Evolutionary conservation across 179 eudicot species (phyloP), one percentile per base, ranked within the genome.

Genomic region (Actinidia chinensis): DNA sequence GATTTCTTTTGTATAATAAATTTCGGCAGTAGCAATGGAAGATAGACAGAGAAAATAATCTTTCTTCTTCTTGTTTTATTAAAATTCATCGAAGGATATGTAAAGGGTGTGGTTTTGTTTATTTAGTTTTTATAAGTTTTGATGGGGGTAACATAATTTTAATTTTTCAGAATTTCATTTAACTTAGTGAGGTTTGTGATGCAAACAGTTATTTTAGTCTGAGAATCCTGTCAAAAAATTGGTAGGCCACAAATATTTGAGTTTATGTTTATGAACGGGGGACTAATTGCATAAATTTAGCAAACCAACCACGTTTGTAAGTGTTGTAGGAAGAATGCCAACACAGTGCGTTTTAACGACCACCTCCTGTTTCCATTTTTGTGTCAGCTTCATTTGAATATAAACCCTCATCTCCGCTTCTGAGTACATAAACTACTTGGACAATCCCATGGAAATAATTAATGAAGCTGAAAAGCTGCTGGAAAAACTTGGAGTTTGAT

Each of bases 381-480:
- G 73, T 72, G 22, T 83, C 83, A 94, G 97, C 89, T 95, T 68
- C 97, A 91, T 85, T 74, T 95, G 80, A 87, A 90, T 82, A 83
- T 95, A 82, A 91, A 89, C 44, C 93, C 97, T 79, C 97, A 89
- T 86, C 97, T 95, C 77, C 85, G n/a, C 98, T 79, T 95, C 98
- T 15, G 98, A 95, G 83, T 95, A 95, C 89, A 95, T 95, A 68
- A 93, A 91, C 84, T 89, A 93, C 84, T 82, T 95, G 82, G 98
- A 95, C 76, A 95, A 95, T 87, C 98, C 98, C 46, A 86, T 89
- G 94, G 91, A 93, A 84, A 85, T 86, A 70, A 82, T 93, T 68
- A 88, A 79, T 79, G 92, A 90, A 76, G 97, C 97, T 56, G 97
- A 91, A 88, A 89, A 86, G 93, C 98, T 84, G 97, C 98, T 74